These are phyloP conservation scores for Boletus mariae DNA, from an alignment of 1,284 basidiomycete genomes.

Conservation along the genomic window DNA sequence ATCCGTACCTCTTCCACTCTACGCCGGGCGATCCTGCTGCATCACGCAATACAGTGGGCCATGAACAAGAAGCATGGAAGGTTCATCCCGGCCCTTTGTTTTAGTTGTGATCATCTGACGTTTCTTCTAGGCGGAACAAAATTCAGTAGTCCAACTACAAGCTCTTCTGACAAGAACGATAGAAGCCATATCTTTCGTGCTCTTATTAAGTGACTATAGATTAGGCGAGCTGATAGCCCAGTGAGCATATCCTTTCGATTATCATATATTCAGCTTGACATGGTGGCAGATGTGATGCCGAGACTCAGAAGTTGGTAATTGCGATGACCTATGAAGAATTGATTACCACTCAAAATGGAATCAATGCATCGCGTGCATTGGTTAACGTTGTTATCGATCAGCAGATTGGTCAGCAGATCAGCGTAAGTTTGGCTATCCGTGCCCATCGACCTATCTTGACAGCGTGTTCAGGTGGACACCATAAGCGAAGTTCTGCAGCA, in stretches of 20 bases:
- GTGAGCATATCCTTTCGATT: slow-evolving; percentile 42
- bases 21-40: slow-evolving; percentile 61
- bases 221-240: slow-evolving; percentile 81
- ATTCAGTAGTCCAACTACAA: slow-evolving; percentile 70
- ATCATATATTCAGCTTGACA: slow-evolving; percentile 13
- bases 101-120: slow-evolving; percentile 6
- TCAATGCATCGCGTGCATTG: slow-evolving; percentile 80
- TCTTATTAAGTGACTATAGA: slow-evolving; percentile 89
- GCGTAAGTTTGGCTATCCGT: slow-evolving; percentile 49
- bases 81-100: slow-evolving; percentile 35
- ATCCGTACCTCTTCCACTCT: slow-evolving; percentile 77
- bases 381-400: slow-evolving; percentile 97
- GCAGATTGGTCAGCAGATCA: slow-evolving; percentile 94
- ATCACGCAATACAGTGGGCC: slow-evolving; percentile 49
- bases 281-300: slow-evolving; percentile 57
- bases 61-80: slow-evolving; percentile 82
- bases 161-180: slow-evolving; percentile 78
- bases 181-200: slow-evolving; percentile 90
- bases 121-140: slow-evolving; percentile 66
- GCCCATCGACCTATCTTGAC: slow-evolving; percentile 9
- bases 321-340: slow-evolving; percentile 81
- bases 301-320: slow-evolving; percentile 64
- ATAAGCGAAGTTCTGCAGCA: slow-evolving; percentile 93
- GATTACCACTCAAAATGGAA: slow-evolving; percentile 78
- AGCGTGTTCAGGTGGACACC: slow-evolving; percentile 74